Evolutionary conservation across 306 rosid genomes (phyloP).

Genomic region (Vigna radiata): DNA sequence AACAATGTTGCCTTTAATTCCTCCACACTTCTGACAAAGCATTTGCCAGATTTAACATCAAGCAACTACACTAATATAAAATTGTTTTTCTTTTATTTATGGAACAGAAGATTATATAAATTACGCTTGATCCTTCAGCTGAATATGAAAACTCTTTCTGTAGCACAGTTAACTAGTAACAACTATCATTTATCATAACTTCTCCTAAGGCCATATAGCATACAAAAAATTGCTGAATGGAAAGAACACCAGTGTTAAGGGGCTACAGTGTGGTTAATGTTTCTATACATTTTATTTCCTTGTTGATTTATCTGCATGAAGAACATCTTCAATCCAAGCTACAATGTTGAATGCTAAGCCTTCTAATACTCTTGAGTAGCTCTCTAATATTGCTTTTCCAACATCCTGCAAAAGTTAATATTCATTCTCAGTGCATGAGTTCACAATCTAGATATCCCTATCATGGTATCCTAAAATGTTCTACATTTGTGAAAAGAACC

Average conservation of each 20-base stretch:
- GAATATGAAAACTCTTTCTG: conserved; percentile 22
- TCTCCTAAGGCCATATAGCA: conserved; percentile 34
- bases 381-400: conserved; percentile 71
- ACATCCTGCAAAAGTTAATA: conserved; percentile 64
- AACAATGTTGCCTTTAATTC: too few relatives aligned
- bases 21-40: background rate
- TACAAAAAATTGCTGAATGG: conserved; percentile 25
- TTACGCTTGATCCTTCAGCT: conserved; percentile 9
- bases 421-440: conserved; percentile 15
- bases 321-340: conserved; percentile 83
- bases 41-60: background rate
- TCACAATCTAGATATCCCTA: background rate
- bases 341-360: conserved; percentile 79
- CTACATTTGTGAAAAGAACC: too few relatives aligned
- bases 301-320: conserved; percentile 58
- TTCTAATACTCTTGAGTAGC: conserved; percentile 83
- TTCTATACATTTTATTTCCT: conserved; percentile 49
- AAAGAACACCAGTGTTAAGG: conserved; percentile 23
- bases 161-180: background rate
- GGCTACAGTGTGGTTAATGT: background rate
- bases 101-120: background rate
- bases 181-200: conserved; percentile 31
- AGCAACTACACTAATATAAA: background rate
- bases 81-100: background rate
- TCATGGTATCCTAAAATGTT: too few relatives aligned